These are phyloP conservation scores for Crithidia expoeki DNA, from an alignment of 208 protist genomes.

Conservation along the genomic window DNA sequence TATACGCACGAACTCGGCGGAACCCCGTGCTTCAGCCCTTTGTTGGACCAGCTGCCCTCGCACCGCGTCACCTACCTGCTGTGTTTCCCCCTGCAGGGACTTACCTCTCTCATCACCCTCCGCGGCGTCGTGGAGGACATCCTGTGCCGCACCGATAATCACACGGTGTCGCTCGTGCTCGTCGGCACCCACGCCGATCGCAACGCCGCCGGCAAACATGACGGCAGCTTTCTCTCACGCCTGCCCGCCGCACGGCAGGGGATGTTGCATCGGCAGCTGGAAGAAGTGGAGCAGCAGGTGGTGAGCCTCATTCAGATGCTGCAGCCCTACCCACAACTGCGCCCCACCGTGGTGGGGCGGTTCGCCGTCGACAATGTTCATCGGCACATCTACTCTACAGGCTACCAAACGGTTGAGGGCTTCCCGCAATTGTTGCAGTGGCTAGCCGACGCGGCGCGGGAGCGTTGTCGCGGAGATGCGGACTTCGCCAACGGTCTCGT, in stretches of 20 bases:
- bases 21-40: constrained; percentile 57
- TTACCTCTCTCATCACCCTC: constrained; percentile 44
- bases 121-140: constrained; percentile 69
- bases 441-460: constrained; percentile 66
- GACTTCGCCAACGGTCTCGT: constrained; percentile 78
- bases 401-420: constrained; percentile 46
- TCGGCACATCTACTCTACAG: constrained; percentile 48
- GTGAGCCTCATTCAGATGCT: constrained; percentile 71
- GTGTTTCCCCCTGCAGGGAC: constrained; percentile 64
- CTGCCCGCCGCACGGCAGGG: constrained; percentile 20
- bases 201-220: constrained; percentile 8
- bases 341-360: constrained; percentile 65
- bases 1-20: constrained; percentile 73
- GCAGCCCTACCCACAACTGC: constrained; percentile 58
- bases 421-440: constrained; percentile 72
- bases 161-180: constrained; percentile 44
- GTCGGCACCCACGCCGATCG: constrained; percentile 46
- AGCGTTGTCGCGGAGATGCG: constrained; percentile 56
- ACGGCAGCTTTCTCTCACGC: constrained; percentile 12
- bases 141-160: constrained; percentile 64
- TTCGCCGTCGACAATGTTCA: constrained; percentile 76
- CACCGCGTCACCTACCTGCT: constrained; percentile 76
- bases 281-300: constrained; percentile 65
- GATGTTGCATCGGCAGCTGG: constrained; percentile 40
- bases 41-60: constrained; percentile 67